Base-by-base conservation (phyloP, 192 early-diverging fungal genomes). In the Gamsiella multidivaricata region DNA sequence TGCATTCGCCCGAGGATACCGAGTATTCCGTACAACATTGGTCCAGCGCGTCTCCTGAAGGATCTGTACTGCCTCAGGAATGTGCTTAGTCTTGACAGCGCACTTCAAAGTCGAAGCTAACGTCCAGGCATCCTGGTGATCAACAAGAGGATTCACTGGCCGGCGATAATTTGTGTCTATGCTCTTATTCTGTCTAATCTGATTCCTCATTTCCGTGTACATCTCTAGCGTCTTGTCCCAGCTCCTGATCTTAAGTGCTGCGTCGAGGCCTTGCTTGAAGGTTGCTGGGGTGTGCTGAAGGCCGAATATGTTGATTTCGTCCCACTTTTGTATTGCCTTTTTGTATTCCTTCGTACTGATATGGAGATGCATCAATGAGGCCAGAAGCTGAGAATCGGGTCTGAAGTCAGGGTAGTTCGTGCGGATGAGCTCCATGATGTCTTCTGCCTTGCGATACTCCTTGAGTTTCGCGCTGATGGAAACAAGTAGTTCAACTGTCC, bases 221-320 rank as follows among this genome's bases (percentile, higher is more conserved):
- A 78, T 78, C 23, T 78, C 74, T 17, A 43, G 10, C 2, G 74
- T 69, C 60, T 78, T 78, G 3, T 61, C 47, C 74, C 74, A 78
- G 49, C 69, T 59, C 22, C 54, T 49, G 22, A 53, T 54, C 31
- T 64, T 78, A 1, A 52, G 18, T 0, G 65, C 23, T 5, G 74
- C 74, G 11, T 69, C 65, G 7, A 78, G 41, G 3, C 74, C 74
- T 31, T 78, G 65, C 29, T 58, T 62, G 20, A 78, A 69, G 3
- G 74, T 78, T 1, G 60, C 52, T 2, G 65, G 65, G 0, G 59
- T 78, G 31, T 78, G 74, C 14, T 47, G 43, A 11, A 78, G 41
- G 1, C 29, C 49, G 3, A 46, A 2, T 25, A 3, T n/a, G 3
- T 45, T 41, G 54, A 78, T 63, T 32, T 78, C 37, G 18, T 78